Evolutionary conservation across 495 filamentous ascomycete species (phyloP).

Genomic region (Collariella sp.): DNA sequence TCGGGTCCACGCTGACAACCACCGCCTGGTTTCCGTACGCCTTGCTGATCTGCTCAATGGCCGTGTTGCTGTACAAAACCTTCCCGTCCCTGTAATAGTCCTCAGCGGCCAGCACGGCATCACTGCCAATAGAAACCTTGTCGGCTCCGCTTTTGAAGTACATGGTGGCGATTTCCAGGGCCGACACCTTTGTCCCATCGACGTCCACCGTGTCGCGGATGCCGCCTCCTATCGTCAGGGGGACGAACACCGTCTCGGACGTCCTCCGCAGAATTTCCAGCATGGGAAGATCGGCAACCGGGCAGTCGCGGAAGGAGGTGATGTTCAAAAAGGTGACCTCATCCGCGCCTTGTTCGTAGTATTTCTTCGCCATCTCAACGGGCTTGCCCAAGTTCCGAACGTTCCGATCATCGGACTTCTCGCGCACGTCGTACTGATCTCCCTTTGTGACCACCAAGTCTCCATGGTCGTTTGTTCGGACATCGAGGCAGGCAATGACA

Average conservation of each 20-base stretch:
- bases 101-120: constrained; percentile 86
- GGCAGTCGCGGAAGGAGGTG: constrained; percentile 92
- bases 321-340: constrained; percentile 98
- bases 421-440: constrained; percentile 99
- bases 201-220: constrained; percentile 85
- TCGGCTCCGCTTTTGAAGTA: constrained; percentile 99
- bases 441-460: constrained; percentile 97
- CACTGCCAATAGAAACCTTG: constrained; percentile 95
- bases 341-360: constrained; percentile 95
- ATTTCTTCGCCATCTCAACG: constrained; percentile 84
- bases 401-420: constrained; percentile 64
- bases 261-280: constrained; percentile 81
- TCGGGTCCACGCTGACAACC: constrained; percentile 90
- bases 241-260: constrained; percentile 93
- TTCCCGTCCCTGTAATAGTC: constrained; percentile 66
- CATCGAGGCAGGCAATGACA: constrained; percentile 92
- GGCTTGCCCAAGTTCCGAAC: constrained; percentile 95
- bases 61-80: constrained; percentile 66
- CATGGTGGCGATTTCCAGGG: constrained; percentile 86
- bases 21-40: constrained; percentile 97
- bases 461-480: constrained; percentile 90
- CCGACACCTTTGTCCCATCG: constrained; percentile 77
- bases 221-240: constrained; percentile 88
- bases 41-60: constrained; percentile 86
- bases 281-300: constrained; percentile 87